Evolutionary conservation across 192 early-diverging fungal genomes (phyloP), one percentile per base, ranked within the genome.

Genomic region (Pilaira anomala): DNA sequence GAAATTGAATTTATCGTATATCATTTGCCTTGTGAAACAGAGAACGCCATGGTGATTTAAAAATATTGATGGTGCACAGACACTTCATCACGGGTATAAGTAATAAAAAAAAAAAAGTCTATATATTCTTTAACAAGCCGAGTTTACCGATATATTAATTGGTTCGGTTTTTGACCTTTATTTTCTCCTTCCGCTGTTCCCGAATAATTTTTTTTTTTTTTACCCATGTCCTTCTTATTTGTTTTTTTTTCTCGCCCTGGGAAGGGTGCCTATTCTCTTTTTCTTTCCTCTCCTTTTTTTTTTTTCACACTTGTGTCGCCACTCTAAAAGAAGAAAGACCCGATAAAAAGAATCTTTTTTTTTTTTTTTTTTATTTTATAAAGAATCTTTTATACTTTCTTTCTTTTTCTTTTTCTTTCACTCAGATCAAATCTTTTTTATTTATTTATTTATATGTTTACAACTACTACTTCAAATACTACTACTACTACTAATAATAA

Each of bases 1-100:
- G 83, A 85, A 50, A 69, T 84, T 44, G 82, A 84, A n/a, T 84
- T 82, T 59, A 78, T 79, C 56, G 71, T 84, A 22, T 67, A 74
- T 55, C 67, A 69, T 48, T 51, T 74, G 18, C 72, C 72, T 25
- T 50, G 62, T 49, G 72, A 74, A 50, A 21, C 36, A 14, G 49
- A 42, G 6, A 25, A 58, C 36, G 56, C 39, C 8, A 58, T 58
- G 56, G 3, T 58, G 33, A 22, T 42, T 41, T 24, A 28, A 28
- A 16, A 28, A 46, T 25, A 13, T 5, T 48, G 33, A 49, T 19
- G n/a, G 19, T 11, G 13, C 13, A 60, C 26, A 60, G 25, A 60
- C 29, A 44, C 7, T n/a, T 54, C 16, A 14, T 54, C 52, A 16
- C 26, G 14, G 52, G 48, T 50, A 22, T 24, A 25, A 19, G 19